A percentile compares a stretch with the other conserved stretches of the same genome.
Evolutionary conservation across 176 grass and related monocot species (phyloP).

Genomic region (Bonia amplexicaulis): DNA sequence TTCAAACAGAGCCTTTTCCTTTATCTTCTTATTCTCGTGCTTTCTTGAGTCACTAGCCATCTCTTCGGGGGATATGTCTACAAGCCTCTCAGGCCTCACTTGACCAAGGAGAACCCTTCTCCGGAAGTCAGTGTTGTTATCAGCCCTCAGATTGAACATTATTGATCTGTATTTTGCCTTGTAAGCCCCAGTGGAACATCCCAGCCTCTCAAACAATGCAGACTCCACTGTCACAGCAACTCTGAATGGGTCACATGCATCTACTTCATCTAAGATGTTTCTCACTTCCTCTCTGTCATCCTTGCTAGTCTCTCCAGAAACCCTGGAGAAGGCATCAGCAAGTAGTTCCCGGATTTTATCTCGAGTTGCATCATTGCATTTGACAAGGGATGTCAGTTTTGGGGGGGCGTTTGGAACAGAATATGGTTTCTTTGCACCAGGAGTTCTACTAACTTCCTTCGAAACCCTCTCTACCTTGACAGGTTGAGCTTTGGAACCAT

Average conservation of each 20-base stretch:
- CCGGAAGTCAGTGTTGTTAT: slow-evolving; percentile 76
- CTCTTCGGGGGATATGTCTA: slow-evolving; percentile 49
- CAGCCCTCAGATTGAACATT: slow-evolving; percentile 76
- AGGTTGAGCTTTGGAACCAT: slow-evolving; percentile 32
- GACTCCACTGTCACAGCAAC: slow-evolving; percentile 74
- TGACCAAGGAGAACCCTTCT: slow-evolving; percentile 62
- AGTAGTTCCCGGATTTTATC: slow-evolving; percentile 74
- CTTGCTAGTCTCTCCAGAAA: slow-evolving; percentile 57
- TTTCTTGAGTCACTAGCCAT: slow-evolving; percentile 79
- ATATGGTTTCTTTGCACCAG: slow-evolving; percentile 36
- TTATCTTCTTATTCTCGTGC: slow-evolving; percentile 67
- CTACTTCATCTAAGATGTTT: slow-evolving; percentile 59
- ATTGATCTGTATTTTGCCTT: slow-evolving; percentile 84
- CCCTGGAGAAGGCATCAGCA: slow-evolving; percentile 70
- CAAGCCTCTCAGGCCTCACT: slow-evolving; percentile 48
- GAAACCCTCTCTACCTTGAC: slow-evolving; percentile 35
- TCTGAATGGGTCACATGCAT: slow-evolving; percentile 68
- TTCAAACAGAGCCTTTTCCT: slow-evolving; percentile 76
- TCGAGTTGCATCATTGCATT: slow-evolving; percentile 60
- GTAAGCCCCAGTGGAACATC: slow-evolving; percentile 54
- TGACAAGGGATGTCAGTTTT: slow-evolving; percentile 57
- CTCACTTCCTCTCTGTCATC: slow-evolving; percentile 61
- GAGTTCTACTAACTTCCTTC: slow-evolving; percentile 30
- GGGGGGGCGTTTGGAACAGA: slow-evolving; percentile 31
- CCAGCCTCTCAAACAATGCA: slow-evolving; percentile 63